phyloP scores from a whole-genome alignment of 164 flowering plant genomes.

The Stephania yunnanensis region DNA sequence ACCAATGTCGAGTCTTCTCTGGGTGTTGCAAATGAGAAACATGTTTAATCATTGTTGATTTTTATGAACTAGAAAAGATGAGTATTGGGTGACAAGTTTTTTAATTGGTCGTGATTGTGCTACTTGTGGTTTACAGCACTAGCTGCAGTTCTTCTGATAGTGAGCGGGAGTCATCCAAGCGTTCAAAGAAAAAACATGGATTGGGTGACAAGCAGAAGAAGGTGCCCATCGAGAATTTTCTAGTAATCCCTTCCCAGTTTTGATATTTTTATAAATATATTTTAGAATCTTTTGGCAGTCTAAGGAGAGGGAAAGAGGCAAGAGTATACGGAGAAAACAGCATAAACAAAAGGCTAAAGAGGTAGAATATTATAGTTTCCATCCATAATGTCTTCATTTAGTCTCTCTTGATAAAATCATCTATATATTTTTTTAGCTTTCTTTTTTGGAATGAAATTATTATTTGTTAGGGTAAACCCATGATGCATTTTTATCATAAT shows the following conservation, averaged over 20 bases:
- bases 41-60: not conserved
- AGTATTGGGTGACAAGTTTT: not conserved
- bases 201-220: slow-evolving; percentile 46
- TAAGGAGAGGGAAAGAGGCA: slow-evolving; percentile 63
- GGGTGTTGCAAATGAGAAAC: no score
- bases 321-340: slow-evolving; percentile 57
- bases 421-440: not conserved
- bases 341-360: slow-evolving; percentile 63
- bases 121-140: slow-evolving; percentile 14
- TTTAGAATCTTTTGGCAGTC: slow-evolving; percentile 25
- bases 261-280: not conserved
- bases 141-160: slow-evolving; percentile 51
- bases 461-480: not conserved
- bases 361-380: slow-evolving; percentile 48
- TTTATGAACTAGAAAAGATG: not conserved
- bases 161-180: slow-evolving; percentile 53
- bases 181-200: slow-evolving; percentile 39
- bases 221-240: slow-evolving; percentile 27
- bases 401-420: no score
- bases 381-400: not conserved
- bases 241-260: not conserved
- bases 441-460: no score
- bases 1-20: no score
- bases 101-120: not conserved
- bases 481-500: not conserved